Percentiles rank a stretch among this genome's conserved stretches.
These are phyloP conservation scores for Phytophthora cactorum DNA, from an alignment of 352 stramenopile species.

Conservation along the genomic window DNA sequence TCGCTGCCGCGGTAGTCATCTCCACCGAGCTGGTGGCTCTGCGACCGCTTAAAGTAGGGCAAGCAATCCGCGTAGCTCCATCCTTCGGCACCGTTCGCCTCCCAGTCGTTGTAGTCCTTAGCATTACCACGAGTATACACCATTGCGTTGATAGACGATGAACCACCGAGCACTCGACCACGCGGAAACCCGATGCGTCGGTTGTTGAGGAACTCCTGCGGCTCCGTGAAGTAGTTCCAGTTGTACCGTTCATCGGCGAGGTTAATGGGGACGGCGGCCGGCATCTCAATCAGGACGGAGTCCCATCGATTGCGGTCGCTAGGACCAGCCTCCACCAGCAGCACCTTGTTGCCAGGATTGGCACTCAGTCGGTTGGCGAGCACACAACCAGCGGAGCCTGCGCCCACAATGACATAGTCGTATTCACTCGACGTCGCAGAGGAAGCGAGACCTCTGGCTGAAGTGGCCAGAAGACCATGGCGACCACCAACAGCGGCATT, in stretches of 20 bases:
- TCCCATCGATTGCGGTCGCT: slow-evolving; percentile 83
- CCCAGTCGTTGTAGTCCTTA: slow-evolving; percentile 88
- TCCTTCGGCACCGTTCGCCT: slow-evolving; percentile 59
- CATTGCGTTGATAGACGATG: slow-evolving; percentile 90
- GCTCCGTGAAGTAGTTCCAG: slow-evolving; percentile 86
- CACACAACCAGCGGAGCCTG: slow-evolving; percentile 88
- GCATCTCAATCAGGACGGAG: slow-evolving; percentile 90
- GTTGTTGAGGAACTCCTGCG: slow-evolving; percentile 81
- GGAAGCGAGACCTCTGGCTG: slow-evolving; percentile 11
- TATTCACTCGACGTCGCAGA: slow-evolving; percentile 41
- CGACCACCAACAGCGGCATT: neutral
- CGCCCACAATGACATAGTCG: slow-evolving; percentile 94
- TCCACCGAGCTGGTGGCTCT: slow-evolving; percentile 68
- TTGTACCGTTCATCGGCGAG: slow-evolving; percentile 86
- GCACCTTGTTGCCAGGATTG: slow-evolving; percentile 80
- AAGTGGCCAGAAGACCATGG: neutral
- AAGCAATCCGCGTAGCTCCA: slow-evolving; percentile 88
- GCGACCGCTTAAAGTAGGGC: slow-evolving; percentile 86
- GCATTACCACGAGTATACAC: slow-evolving; percentile 88
- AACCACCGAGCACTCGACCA: slow-evolving; percentile 85
- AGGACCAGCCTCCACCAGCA: slow-evolving; percentile 90
- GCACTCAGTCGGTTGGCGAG: slow-evolving; percentile 87
- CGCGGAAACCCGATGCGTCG: slow-evolving; percentile 74
- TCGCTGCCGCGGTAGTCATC: slow-evolving; percentile 79
- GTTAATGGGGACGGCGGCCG: slow-evolving; percentile 82